Base-by-base conservation (phyloP, 176 grass and related monocot species). In the Musa beccarii region DNA sequence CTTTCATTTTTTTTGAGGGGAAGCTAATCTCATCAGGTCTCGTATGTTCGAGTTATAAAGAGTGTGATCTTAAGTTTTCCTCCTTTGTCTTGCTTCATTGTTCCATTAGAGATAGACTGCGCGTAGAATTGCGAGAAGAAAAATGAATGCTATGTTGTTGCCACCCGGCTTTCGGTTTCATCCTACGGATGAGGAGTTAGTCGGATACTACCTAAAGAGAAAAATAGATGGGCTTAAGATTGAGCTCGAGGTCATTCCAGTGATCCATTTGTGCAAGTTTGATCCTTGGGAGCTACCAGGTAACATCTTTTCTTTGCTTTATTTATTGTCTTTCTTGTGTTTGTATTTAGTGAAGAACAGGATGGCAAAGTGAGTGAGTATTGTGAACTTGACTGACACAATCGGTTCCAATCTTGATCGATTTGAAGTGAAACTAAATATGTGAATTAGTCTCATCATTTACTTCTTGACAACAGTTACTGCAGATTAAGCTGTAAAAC, bases 251-350 rank as follows among this genome's bases (percentile, higher is more conserved):
- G 86, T 98, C 54, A 98, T 98, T 78, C 94, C 94, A 20, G 90
- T 85, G 26, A 69, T 98, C 0, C 88, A 98, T 26, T 92, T 98
- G n/a, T 98, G 93, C 74, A 98, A 98, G 70, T 98, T 81, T 52
- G 94, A 98, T 81, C 94, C 94, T 53, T 98, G 94, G 94, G 94
- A 98, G 59, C 20, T 98, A 7, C 94, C 94, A 93, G 94, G 94
- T 97, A 79, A 62, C 52, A 6, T 54, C 76, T 49, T 52, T 55
- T 54, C 23, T 17, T 8, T 10, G 28, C 8, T 51, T 11, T 49
- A 43, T 43, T 43, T 43, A 4, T 43, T 43, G 5, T 43, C 34
- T 6, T 43, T 43, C 34, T 4, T 43, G 34, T 43, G 34, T 43
- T 3, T 5, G 34, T 43, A 43, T 43, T 43, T 43, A 43, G 34